phyloP scores from a whole-genome alignment of 768 basidiomycete species.

The Naematelia encephala region DNA sequence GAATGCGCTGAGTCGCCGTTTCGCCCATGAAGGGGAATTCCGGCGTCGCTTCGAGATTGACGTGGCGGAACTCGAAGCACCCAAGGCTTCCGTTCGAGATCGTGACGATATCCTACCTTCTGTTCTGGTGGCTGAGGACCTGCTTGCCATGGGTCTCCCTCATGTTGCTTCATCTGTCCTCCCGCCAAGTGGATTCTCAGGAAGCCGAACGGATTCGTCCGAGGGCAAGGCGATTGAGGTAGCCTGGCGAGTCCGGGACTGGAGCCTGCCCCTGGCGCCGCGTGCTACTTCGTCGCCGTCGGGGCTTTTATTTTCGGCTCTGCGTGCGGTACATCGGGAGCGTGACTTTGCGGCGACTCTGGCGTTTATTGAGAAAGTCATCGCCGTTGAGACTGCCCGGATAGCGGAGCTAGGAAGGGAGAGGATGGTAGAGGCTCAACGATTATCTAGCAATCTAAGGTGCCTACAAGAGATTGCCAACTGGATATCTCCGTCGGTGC shows the following conservation, averaged over 20 bases:
- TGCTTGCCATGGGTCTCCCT: constrained; percentile 87
- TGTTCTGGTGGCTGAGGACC: constrained; percentile 67
- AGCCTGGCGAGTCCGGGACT: constrained; percentile 91
- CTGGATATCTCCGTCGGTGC: constrained; percentile 55
- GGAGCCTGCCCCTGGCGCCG: constrained; percentile 78
- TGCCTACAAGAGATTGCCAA: constrained; percentile 71
- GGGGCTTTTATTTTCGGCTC: constrained; percentile 68
- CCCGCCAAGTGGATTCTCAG: not conserved
- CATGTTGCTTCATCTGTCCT: constrained; percentile 59
- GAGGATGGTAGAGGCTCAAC: constrained; percentile 70
- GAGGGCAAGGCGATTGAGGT: constrained; percentile 58
- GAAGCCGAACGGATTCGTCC: not conserved
- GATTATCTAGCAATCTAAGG: constrained; percentile 68
- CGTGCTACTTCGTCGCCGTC: constrained; percentile 29
- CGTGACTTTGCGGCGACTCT: constrained; percentile 60
- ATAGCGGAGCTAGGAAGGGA: constrained; percentile 70
- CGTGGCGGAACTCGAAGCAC: constrained; percentile 69
- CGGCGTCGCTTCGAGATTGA: constrained; percentile 85
- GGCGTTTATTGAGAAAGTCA: constrained; percentile 55
- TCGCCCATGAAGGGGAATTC: constrained; percentile 92
- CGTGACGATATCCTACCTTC: constrained; percentile 43
- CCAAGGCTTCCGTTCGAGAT: not conserved
- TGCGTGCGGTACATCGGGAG: constrained; percentile 79
- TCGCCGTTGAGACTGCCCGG: constrained; percentile 63
- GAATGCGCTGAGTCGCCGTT: constrained; percentile 73